Evolutionary conservation across 352 stramenopile genomes (phyloP), one percentile per base, ranked within the genome.

Genomic region (Pythium aquatile): DNA sequence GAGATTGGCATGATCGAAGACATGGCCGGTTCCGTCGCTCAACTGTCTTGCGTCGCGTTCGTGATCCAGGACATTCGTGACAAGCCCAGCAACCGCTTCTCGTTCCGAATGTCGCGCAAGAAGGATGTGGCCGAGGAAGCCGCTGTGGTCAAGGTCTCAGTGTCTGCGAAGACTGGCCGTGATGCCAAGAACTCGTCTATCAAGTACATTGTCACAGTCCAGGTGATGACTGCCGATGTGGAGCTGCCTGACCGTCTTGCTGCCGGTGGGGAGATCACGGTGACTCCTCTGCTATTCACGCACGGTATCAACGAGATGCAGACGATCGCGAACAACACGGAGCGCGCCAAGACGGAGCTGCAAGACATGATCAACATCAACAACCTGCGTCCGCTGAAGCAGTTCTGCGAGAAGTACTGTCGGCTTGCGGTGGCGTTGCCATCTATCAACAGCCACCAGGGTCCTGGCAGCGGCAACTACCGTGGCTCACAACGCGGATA

Each of bases 1-100:
- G 96, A 99, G 69, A 88, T 98, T 32, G 93, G 92, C 29, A 99
- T 99, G 96, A 78, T 99, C 13, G 83, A 97, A 74, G 91, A 98
- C 73, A 91, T 98, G 79, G 83, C 80, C 8, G 91, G 84, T 14
- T 66, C 90, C 0, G 70, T 96, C 9, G 85, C 91, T 33, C 82
- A 91, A 61, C 54, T 98, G n/a, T 88, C 75, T 40, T 92, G 81
- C 46, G 85, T 96, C 5, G 79, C 84, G n/a, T 96, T 96, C 65
- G 81, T 93, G 48, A 77, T 96, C 16, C 77, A 94, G 63, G 87
- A 96, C 55, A 74, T 94, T 9, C 83, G 85, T n/a, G 87, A 96
- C 61, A 93, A 91, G 55, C 87, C 85, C 7, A 88, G 75, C 55
- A 90, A 83, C 51, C 87, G 87, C 29, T 96, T 94, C 64, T 96